Percentiles rank a stretch among this genome's conserved stretches.
Evolutionary conservation across 176 grass and related monocot species (phyloP).

Genomic region (Dactylis glomerata): DNA sequence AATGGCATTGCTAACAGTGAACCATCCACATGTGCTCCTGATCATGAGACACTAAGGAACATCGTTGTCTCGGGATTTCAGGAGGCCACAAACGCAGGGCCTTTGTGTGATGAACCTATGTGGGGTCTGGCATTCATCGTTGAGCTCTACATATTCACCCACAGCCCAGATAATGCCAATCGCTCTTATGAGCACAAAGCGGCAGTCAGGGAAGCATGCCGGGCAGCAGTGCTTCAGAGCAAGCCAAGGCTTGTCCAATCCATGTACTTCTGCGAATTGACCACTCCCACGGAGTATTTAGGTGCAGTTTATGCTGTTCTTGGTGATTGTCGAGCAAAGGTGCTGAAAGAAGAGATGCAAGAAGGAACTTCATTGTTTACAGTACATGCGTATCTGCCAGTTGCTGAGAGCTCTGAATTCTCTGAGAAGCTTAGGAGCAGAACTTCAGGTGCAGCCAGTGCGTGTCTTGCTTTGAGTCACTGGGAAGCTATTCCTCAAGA

Average conservation of each 20-base stretch:
- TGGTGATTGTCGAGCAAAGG: constrained; percentile 64
- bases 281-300: constrained; percentile 58
- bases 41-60: constrained; percentile 46
- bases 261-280: constrained; percentile 87
- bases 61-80: constrained; percentile 86
- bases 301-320: constrained; percentile 71
- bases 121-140: constrained; percentile 87
- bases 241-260: constrained; percentile 86
- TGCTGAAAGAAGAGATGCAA: constrained; percentile 89
- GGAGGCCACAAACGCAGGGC: constrained; percentile 69
- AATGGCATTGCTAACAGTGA: background rate
- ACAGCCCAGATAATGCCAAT: constrained; percentile 44
- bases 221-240: constrained; percentile 72
- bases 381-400: constrained; percentile 74
- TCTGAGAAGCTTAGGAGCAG: constrained; percentile 60
- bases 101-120: constrained; percentile 90
- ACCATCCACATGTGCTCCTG: background rate
- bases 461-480: constrained; percentile 77
- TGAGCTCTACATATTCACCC: constrained; percentile 65
- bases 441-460: constrained; percentile 76
- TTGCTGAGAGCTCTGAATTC: constrained; percentile 78
- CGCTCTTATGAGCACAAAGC: constrained; percentile 72
- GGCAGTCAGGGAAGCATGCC: constrained; percentile 85
- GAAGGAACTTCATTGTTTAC: constrained; percentile 77
- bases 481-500: constrained; percentile 76